Percentiles rank a stretch among this genome's conserved stretches.
Conservation (phyloP, 2,329 filamentous ascomycete genomes). For the Chaetothyriales sp. region DNA sequence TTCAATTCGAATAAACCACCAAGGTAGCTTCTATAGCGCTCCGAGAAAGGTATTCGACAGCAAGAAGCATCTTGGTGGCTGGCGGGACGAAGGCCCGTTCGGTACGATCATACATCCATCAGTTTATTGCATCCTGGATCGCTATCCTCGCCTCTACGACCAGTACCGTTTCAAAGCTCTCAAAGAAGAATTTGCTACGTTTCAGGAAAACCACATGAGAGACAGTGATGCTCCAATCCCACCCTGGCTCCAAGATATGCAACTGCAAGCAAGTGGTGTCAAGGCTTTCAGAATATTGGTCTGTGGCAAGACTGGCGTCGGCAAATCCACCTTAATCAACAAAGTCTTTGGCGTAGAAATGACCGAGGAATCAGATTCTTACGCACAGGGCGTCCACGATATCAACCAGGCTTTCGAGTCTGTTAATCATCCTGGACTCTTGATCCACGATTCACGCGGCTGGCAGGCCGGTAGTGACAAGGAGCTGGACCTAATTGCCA, state of each 20-base stretch:
- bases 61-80: slow-evolving; percentile 10
- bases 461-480: slow-evolving; percentile 24
- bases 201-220: slow-evolving; percentile 15
- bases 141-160: slow-evolving; percentile 20
- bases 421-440: slow-evolving; percentile 22
- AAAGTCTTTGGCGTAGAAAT: slow-evolving; percentile 23
- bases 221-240: slow-evolving; percentile 13
- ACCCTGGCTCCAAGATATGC: slow-evolving; percentile 19
- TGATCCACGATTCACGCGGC: slow-evolving; percentile 25
- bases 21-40: slow-evolving; percentile 7
- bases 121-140: slow-evolving; percentile 22
- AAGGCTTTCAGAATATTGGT: slow-evolving; percentile 24
- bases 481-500: slow-evolving; percentile 20
- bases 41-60: slow-evolving; percentile 11
- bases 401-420: slow-evolving; percentile 22
- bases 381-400: slow-evolving; percentile 22
- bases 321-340: slow-evolving; percentile 23
- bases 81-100: slow-evolving; percentile 18
- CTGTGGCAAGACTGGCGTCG: slow-evolving; percentile 23
- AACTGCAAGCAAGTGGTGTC: slow-evolving; percentile 16
- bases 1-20: slow-evolving; percentile 8
- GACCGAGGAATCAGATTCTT: slow-evolving; percentile 17
- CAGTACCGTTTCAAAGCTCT: slow-evolving; percentile 16
- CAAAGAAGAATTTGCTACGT: slow-evolving; percentile 13
- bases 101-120: slow-evolving; percentile 25